These are phyloP conservation scores for Zizania palustris DNA, from an alignment of 202 grass and related monocot species.

Conservation along the genomic window DNA sequence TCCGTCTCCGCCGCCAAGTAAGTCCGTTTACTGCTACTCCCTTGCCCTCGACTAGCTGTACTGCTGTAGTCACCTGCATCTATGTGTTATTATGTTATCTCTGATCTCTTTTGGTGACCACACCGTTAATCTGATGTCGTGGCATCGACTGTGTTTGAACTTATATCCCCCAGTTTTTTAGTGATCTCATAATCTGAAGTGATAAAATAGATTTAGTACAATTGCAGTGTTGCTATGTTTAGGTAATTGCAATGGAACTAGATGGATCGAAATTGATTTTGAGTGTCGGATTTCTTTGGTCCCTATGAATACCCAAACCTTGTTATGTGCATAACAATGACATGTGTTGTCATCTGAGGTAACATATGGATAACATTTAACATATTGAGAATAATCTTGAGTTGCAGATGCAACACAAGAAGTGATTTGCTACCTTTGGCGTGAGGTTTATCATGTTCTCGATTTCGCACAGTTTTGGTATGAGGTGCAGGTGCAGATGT, in stretches of 20 bases:
- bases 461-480: neutral
- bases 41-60: neutral
- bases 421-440: neutral
- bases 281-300: neutral
- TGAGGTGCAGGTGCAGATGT: neutral
- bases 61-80: neutral
- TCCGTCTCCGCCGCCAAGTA: constrained; percentile 71
- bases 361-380: constrained; percentile 1
- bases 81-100: neutral
- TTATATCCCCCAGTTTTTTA: neutral
- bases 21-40: neutral
- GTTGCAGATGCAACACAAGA: neutral
- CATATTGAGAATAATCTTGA: neutral
- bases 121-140: neutral
- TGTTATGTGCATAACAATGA: neutral
- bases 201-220: neutral
- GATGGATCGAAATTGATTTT: neutral
- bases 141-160: neutral
- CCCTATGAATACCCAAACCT: neutral
- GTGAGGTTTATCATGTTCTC: neutral
- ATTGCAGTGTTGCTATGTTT: neutral
- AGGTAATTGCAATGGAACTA: neutral
- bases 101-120: neutral
- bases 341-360: neutral
- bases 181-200: neutral